A percentile compares a stretch with the other conserved stretches of the same genome.
phyloP scores from a whole-genome alignment of 2,329 filamentous ascomycete genomes.

The Penicillium sp. region DNA sequence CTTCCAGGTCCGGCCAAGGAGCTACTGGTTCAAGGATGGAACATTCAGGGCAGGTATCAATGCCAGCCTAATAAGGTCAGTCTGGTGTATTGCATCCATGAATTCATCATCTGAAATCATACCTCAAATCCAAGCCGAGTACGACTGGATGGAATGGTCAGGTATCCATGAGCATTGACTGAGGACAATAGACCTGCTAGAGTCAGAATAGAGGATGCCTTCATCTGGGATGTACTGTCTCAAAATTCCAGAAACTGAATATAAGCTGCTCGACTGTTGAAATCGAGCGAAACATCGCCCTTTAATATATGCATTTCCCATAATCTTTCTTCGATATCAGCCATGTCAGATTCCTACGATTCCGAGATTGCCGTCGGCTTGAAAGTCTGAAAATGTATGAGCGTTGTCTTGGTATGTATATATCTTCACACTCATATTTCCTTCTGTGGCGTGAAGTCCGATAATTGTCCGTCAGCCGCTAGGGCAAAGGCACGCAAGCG shows the following conservation, averaged over 20 bases:
- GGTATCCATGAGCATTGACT: neutral
- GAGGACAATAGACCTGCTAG: neutral
- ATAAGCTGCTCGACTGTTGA: neutral
- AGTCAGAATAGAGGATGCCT: neutral
- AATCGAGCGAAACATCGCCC: neutral
- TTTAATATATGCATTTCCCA: neutral
- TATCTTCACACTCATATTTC: neutral
- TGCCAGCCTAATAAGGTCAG: constrained; percentile 39
- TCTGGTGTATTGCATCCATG: neutral
- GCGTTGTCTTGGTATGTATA: neutral
- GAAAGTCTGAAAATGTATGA: neutral
- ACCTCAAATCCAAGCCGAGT: neutral
- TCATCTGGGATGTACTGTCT: neutral
- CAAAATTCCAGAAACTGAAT: no score
- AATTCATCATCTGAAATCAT: neutral
- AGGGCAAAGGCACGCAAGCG: neutral
- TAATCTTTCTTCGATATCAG: neutral
- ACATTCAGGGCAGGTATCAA: constrained; percentile 56
- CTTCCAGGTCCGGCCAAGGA: constrained; percentile 52
- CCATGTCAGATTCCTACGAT: neutral
- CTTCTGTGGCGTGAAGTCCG: neutral
- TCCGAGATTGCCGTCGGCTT: neutral
- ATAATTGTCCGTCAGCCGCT: neutral
- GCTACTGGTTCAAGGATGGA: constrained; percentile 55
- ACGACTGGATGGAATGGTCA: neutral